Percentiles rank a stretch among this genome's conserved stretches.
These are phyloP conservation scores for Prunus persica DNA, from an alignment of 306 rosid genomes.

Conservation along the genomic window DNA sequence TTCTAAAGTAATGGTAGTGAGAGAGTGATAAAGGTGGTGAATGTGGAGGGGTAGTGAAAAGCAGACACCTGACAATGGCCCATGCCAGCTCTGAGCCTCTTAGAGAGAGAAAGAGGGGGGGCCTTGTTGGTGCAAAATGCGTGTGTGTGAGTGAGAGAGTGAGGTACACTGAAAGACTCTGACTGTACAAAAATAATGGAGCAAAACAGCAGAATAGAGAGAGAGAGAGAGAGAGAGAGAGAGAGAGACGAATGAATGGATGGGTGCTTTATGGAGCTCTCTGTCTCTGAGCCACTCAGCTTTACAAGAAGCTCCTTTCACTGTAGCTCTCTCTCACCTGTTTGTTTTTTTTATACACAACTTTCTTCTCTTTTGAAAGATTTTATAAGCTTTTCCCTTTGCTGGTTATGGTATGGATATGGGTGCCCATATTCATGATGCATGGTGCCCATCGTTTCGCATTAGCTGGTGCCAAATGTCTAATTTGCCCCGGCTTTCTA, in stretches of 20 bases:
- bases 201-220: neutral
- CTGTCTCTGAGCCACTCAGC: neutral
- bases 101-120: neutral
- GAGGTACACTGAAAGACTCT: neutral
- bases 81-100: slow-evolving; percentile 50
- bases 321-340: neutral
- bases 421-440: slow-evolving; percentile 18
- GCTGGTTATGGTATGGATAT: neutral
- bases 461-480: neutral
- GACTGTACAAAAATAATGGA: slow-evolving; percentile 28
- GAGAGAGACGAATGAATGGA: neutral
- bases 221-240: neutral
- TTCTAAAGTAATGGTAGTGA: slow-evolving; percentile 20
- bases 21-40: slow-evolving; percentile 18
- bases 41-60: slow-evolving; percentile 35
- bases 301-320: slow-evolving; percentile 20
- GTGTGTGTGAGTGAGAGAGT: neutral
- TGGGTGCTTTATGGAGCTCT: slow-evolving; percentile 5
- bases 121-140: neutral
- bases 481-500: neutral
- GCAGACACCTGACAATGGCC: slow-evolving; percentile 64
- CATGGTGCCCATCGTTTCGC: slow-evolving; percentile 13
- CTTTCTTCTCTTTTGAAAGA: neutral
- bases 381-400: neutral
- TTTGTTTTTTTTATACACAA: slow-evolving; percentile 6